Conservation (phyloP, 1,139 yeast genomes). For the Tardiomyces depauwii region DNA sequence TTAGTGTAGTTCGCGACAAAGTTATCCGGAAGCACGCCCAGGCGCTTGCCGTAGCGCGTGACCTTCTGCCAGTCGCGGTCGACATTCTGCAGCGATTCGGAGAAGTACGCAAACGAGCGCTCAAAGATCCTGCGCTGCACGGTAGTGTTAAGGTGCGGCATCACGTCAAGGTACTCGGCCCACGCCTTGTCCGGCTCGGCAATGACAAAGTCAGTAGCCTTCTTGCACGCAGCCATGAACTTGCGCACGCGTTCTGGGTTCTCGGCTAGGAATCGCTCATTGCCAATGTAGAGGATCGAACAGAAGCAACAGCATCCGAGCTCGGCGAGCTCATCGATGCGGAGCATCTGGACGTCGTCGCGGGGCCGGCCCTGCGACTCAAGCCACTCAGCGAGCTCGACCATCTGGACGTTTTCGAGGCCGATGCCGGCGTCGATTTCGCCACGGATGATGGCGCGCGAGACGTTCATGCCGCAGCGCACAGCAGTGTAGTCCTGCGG, state of each 20-base stretch:
- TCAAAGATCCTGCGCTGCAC: conserved; percentile 38
- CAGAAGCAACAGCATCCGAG: conserved; percentile 53
- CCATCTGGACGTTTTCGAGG: conserved; percentile 49
- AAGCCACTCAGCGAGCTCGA: conserved; percentile 43
- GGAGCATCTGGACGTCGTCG: conserved; percentile 42
- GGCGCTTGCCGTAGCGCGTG: conserved; percentile 43
- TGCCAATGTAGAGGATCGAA: conserved; percentile 43
- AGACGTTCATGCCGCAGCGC: conserved; percentile 51
- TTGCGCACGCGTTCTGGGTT: conserved; percentile 38
- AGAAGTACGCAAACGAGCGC: conserved; percentile 45
- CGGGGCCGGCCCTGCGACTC: conserved; percentile 34
- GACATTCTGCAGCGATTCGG: conserved; percentile 41
- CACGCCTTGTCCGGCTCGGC: conserved; percentile 36
- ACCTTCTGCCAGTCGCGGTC: conserved; percentile 49
- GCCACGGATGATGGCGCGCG: conserved; percentile 44
- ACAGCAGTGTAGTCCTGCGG: conserved; percentile 49
- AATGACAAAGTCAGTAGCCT: conserved; percentile 39
- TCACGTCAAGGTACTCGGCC: conserved; percentile 37
- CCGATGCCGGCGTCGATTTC: conserved; percentile 49
- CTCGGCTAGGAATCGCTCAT: conserved; percentile 38
- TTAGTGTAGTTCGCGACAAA: conserved; percentile 41
- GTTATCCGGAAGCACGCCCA: conserved; percentile 40
- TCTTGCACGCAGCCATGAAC: conserved; percentile 39
- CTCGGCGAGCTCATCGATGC: conserved; percentile 47
- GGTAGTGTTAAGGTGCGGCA: conserved; percentile 35